phyloP scores from a whole-genome alignment of 495 filamentous ascomycete genomes.

The Ramalina peruviana region DNA sequence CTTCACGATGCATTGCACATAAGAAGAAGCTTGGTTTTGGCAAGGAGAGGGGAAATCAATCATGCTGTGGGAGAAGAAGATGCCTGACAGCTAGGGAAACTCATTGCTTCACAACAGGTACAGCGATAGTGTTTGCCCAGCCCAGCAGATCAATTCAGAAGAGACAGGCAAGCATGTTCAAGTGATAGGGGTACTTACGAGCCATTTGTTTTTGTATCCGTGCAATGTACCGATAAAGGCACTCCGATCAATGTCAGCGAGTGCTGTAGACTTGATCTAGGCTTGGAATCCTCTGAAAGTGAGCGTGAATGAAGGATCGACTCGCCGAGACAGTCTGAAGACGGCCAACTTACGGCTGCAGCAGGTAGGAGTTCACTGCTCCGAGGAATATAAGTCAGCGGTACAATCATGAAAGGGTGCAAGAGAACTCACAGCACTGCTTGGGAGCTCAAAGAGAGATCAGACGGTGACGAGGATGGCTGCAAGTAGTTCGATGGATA shows the following conservation, averaged over 20 bases:
- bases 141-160: too few relatives aligned
- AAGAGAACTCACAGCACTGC: conserved; percentile 2
- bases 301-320: too few relatives aligned
- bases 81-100: background rate
- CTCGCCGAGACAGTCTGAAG: conserved; percentile 3
- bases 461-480: conserved; percentile 20
- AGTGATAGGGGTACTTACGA: conserved; percentile 4
- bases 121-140: background rate
- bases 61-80: background rate
- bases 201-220: conserved; percentile 9
- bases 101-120: background rate
- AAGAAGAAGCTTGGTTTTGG: background rate
- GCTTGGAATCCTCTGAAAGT: too few relatives aligned
- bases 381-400: background rate
- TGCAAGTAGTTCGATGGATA: conserved; percentile 34
- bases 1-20: background rate
- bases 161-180: too few relatives aligned
- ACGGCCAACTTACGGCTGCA: conserved; percentile 4
- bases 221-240: too few relatives aligned
- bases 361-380: conserved; percentile 11
- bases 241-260: too few relatives aligned
- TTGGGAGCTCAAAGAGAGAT: conserved; percentile 10
- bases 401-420: background rate
- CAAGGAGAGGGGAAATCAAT: background rate
- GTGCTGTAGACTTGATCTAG: too few relatives aligned